Conservation (phyloP, 352 stramenopile genomes). For the Globisporangium alternatum region DNA sequence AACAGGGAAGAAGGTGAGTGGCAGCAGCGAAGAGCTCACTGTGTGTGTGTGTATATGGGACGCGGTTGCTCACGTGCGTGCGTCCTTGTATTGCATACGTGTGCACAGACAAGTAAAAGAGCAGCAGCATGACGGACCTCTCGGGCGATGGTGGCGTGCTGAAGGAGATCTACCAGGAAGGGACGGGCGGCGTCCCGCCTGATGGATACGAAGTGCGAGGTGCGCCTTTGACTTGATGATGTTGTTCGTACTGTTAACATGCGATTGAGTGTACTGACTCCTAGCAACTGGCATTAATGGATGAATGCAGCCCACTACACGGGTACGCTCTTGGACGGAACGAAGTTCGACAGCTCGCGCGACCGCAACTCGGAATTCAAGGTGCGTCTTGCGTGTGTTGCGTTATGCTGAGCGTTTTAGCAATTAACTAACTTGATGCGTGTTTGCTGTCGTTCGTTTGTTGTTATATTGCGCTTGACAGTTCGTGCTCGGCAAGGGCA, state of each 20-base stretch:
- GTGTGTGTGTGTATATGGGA: not conserved
- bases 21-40: not conserved
- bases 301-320: conserved; percentile 91
- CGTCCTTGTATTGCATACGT: not conserved
- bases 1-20: not conserved
- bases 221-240: not conserved
- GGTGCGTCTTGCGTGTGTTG: conserved; percentile 20
- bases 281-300: not conserved
- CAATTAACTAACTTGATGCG: not conserved
- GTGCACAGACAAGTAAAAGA: not conserved
- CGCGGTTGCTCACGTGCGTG: not conserved
- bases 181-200: conserved; percentile 75
- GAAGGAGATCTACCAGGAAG: conserved; percentile 91
- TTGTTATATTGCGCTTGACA: conserved; percentile 13
- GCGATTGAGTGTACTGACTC: not conserved
- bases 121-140: conserved; percentile 58
- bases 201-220: conserved; percentile 82
- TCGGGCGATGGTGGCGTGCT: conserved; percentile 89
- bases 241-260: not conserved
- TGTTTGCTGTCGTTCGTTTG: not conserved
- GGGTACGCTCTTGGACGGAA: conserved; percentile 91
- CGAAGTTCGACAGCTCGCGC: conserved; percentile 94
- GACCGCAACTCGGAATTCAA: conserved; percentile 87
- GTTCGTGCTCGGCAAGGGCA: conserved; percentile 86
- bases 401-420: not conserved